Percentiles rank a stretch among this genome's conserved stretches.
These are phyloP conservation scores for Tuctoria greenei DNA, from an alignment of 176 grass and related monocot genomes.

Conservation along the genomic window DNA sequence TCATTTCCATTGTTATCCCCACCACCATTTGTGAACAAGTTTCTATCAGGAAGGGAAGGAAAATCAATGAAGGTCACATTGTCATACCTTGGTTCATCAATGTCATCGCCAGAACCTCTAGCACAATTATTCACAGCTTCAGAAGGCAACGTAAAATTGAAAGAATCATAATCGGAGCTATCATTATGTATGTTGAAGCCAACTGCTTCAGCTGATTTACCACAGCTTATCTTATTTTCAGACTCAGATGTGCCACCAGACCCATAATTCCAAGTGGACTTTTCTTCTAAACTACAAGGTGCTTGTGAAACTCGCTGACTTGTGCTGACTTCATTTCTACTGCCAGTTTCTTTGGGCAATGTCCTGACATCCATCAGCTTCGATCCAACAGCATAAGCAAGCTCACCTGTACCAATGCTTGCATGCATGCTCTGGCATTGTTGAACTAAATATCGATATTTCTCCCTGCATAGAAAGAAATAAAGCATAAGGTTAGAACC, in stretches of 20 bases:
- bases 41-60: constrained; percentile 61
- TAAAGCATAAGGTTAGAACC: too few species aligned
- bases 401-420: constrained; percentile 93
- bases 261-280: constrained; percentile 45
- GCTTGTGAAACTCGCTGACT: constrained; percentile 42
- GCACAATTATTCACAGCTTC: constrained; percentile 53
- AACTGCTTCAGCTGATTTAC: constrained; percentile 65
- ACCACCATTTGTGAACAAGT: constrained; percentile 62
- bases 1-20: constrained; percentile 41
- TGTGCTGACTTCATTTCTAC: constrained; percentile 50
- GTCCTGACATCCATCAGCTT: constrained; percentile 96
- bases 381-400: constrained; percentile 88
- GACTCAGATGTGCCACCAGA: constrained; percentile 37
- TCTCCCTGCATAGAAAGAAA: constrained; percentile 71
- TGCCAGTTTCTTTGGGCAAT: constrained; percentile 61
- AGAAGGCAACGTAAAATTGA: constrained; percentile 38
- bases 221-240: constrained; percentile 53
- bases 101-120: constrained; percentile 54
- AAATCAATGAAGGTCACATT: constrained; percentile 59
- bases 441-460: constrained; percentile 66
- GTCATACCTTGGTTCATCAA: constrained; percentile 82
- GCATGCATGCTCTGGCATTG: constrained; percentile 84
- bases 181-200: constrained; percentile 55
- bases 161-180: constrained; percentile 46
- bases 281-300: constrained; percentile 35